Percentiles rank a stretch among this genome's conserved stretches.
Conservation (phyloP, 1,284 basidiomycete species). For the Melanopsichium pennsylvanicum region DNA sequence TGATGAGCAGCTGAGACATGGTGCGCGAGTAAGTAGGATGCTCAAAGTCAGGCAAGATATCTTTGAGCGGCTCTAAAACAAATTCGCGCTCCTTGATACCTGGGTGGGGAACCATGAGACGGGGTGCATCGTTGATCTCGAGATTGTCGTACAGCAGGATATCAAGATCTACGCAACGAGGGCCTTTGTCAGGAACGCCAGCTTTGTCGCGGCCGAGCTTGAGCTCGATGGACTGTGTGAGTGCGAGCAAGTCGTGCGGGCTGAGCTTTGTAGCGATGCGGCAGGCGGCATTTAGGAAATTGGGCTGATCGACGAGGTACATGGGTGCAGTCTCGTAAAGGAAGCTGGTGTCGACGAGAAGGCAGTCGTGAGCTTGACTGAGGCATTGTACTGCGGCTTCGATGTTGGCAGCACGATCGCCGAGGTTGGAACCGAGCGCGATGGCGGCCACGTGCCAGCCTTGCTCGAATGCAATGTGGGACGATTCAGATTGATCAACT, state of each 20-base stretch:
- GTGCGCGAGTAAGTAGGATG: slow-evolving; percentile 59
- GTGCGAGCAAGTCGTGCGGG: slow-evolving; percentile 73
- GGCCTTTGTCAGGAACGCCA: slow-evolving; percentile 77
- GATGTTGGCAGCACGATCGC: slow-evolving; percentile 85
- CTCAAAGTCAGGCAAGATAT: slow-evolving; percentile 68
- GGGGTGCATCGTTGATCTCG: slow-evolving; percentile 73
- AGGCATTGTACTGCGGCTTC: slow-evolving; percentile 75
- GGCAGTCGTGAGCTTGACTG: slow-evolving; percentile 62
- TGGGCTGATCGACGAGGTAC: slow-evolving; percentile 90
- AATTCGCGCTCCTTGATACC: slow-evolving; percentile 85
- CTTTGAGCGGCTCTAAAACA: slow-evolving; percentile 83
- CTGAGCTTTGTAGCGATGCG: slow-evolving; percentile 79
- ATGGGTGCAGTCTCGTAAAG: slow-evolving; percentile 93
- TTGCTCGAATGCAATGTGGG: background rate
- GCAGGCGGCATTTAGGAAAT: slow-evolving; percentile 89
- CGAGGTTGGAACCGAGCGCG: slow-evolving; percentile 88
- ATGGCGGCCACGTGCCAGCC: slow-evolving; percentile 71
- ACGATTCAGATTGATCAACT: background rate
- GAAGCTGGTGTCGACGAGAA: slow-evolving; percentile 79
- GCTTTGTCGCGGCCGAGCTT: slow-evolving; percentile 82
- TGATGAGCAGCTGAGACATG: slow-evolving; percentile 51
- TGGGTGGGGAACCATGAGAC: slow-evolving; percentile 84
- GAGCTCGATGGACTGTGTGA: slow-evolving; percentile 80
- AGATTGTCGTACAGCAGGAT: slow-evolving; percentile 79
- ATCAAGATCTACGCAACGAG: slow-evolving; percentile 89